phyloP scores from a whole-genome alignment of 148 eudicot genomes.

The Mesembryanthemum crystallinum region DNA sequence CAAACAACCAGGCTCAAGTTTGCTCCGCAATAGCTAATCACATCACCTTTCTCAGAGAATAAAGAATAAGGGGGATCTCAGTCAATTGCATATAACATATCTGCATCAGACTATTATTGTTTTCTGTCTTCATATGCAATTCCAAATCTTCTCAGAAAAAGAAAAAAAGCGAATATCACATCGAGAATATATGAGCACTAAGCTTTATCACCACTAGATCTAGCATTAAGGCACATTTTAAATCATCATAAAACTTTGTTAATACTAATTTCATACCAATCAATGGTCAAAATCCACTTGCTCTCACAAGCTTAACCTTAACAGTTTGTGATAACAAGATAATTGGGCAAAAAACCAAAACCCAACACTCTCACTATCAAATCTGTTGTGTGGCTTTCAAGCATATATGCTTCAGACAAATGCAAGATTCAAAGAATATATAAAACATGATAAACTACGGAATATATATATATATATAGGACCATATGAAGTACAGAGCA shows the following conservation, averaged over 20 bases:
- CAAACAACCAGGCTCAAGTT: neutral
- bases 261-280: no score
- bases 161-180: neutral
- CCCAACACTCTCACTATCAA: neutral
- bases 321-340: no score
- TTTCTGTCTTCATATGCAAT: neutral
- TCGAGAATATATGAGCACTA: neutral
- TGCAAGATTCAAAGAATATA: neutral
- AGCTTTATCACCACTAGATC: neutral
- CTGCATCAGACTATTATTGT: slow-evolving; percentile 2
- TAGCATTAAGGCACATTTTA: neutral
- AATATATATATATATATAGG: neutral
- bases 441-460: neutral
- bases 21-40: neutral
- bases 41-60: neutral
- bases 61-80: neutral
- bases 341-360: neutral
- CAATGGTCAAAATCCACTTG: no score
- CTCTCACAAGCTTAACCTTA: no score
- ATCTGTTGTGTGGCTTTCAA: neutral
- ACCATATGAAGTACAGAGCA: neutral
- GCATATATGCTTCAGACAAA: neutral
- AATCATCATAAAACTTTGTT: no score
- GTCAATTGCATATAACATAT: slow-evolving; percentile 1
- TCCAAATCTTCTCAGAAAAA: slow-evolving; percentile 2